Conservation (phyloP, 768 basidiomycete genomes). For the Lactarius sp. region DNA sequence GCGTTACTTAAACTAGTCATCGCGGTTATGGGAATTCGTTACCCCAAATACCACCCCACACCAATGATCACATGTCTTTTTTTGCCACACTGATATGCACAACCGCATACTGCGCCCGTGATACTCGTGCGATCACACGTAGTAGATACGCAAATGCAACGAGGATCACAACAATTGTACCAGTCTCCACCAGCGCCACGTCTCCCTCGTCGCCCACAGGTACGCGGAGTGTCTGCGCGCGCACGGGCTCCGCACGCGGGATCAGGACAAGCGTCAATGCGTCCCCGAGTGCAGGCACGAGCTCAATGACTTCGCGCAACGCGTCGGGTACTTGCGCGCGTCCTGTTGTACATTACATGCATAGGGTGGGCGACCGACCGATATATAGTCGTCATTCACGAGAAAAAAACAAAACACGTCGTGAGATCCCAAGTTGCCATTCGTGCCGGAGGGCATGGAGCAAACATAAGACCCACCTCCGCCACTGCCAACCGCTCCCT, state of each 20-base stretch:
- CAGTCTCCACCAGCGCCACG: conserved; percentile 11
- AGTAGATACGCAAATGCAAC: conserved; percentile 7
- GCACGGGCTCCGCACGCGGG: neutral
- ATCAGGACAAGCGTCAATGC: conserved; percentile 2
- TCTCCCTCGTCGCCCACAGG: conserved; percentile 8
- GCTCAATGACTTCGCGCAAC: conserved; percentile 1
- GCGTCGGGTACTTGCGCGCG: neutral
- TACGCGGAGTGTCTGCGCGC: conserved; percentile 12
- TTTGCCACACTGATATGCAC: neutral
- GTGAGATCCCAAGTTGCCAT: too few relatives aligned
- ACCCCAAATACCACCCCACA: too few relatives aligned
- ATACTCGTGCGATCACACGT: neutral
- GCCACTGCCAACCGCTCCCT: neutral
- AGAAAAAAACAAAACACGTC: neutral
- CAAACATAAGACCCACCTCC: neutral
- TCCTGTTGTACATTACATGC: neutral
- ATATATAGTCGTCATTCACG: neutral
- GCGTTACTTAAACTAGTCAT: neutral
- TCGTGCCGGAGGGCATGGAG: neutral
- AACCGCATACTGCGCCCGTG: neutral
- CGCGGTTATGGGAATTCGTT: too few relatives aligned
- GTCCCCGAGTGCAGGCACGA: neutral
- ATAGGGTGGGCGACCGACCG: neutral
- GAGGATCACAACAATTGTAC: conserved; percentile 3
- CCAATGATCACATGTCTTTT: neutral